A percentile compares a stretch with the other conserved stretches of the same genome.
These are phyloP conservation scores for Castanea sativa DNA, from an alignment of 306 rosid species.

Conservation along the genomic window DNA sequence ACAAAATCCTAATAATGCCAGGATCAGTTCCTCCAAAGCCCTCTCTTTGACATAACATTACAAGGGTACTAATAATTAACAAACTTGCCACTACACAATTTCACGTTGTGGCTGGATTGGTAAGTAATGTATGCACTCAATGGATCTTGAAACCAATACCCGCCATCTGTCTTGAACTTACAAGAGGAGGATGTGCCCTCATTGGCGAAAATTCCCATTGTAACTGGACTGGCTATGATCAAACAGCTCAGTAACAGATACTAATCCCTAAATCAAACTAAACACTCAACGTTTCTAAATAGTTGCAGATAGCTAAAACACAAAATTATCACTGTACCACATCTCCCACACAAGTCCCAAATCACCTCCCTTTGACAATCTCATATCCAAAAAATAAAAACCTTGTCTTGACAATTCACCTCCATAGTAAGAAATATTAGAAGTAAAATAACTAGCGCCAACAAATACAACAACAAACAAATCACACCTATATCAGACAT, in stretches of 20 bases:
- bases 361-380: not conserved
- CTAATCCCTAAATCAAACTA: not conserved
- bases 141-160: too few relatives aligned
- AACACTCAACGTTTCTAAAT: not conserved
- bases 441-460: not conserved
- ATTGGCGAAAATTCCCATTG: not conserved
- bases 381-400: too few relatives aligned
- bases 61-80: not conserved
- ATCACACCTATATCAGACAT: not conserved
- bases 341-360: not conserved
- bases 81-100: not conserved
- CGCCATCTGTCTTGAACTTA: too few relatives aligned
- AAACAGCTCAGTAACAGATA: not conserved
- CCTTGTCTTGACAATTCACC: not conserved
- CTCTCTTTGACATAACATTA: conserved; percentile 6
- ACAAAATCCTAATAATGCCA: not conserved
- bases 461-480: not conserved
- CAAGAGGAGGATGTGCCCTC: too few relatives aligned
- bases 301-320: not conserved
- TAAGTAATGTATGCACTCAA: too few relatives aligned
- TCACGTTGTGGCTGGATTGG: not conserved
- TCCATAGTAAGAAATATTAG: not conserved
- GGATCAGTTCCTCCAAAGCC: not conserved
- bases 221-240: not conserved
- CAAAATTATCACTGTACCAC: not conserved